Percentiles rank a stretch among this genome's conserved stretches.
Evolutionary conservation across 2,329 filamentous ascomycete species (phyloP).

Genomic region (Paecilomyces sp.): DNA sequence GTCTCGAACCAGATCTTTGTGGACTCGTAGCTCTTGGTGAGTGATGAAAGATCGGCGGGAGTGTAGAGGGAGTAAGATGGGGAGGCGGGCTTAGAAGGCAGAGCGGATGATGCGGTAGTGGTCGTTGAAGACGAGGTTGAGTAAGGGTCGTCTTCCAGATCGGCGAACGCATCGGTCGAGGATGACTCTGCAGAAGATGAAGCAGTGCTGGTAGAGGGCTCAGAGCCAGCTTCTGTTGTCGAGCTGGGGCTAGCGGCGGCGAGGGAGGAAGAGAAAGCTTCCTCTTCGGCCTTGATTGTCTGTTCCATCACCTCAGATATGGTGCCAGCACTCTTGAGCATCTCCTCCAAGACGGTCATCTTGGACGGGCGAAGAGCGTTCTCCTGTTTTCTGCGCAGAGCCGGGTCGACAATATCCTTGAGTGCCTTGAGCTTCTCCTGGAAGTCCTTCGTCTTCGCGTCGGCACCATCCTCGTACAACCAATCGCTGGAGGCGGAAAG

Average conservation of each 20-base stretch:
- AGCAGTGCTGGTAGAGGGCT: constrained; percentile 37
- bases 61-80: constrained; percentile 63
- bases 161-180: constrained; percentile 53
- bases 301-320: constrained; percentile 63
- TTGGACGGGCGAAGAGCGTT: constrained; percentile 62
- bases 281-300: constrained; percentile 65
- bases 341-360: constrained; percentile 59
- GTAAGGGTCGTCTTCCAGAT: constrained; percentile 65
- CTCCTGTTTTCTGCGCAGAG: constrained; percentile 70
- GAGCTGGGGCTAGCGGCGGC: constrained; percentile 39
- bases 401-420: constrained; percentile 68
- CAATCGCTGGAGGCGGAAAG: constrained; percentile 71
- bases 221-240: constrained; percentile 20
- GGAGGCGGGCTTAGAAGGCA: constrained; percentile 31
- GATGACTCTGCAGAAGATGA: constrained; percentile 15
- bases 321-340: constrained; percentile 64
- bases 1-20: constrained; percentile 68
- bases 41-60: constrained; percentile 60
- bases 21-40: constrained; percentile 57
- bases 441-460: constrained; percentile 68
- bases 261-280: constrained; percentile 49
- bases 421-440: constrained; percentile 70
- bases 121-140: constrained; percentile 30
- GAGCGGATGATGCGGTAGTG: constrained; percentile 23
- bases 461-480: constrained; percentile 78